Conservation (phyloP, 306 rosid species). For the Prunus mira region DNA sequence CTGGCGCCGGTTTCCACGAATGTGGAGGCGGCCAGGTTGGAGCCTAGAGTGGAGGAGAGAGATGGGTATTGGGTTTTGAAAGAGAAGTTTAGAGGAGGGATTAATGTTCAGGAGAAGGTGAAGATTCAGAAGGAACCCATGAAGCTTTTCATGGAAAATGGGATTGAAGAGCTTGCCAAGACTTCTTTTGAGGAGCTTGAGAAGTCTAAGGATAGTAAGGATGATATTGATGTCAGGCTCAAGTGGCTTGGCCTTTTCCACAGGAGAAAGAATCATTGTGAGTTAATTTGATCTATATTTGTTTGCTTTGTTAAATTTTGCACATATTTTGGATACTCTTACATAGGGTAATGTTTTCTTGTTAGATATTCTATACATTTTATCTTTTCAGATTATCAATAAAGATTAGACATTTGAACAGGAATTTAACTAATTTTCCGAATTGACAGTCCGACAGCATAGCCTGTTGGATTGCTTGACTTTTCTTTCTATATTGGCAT, state of each 20-base stretch:
- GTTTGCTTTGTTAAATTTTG: not conserved
- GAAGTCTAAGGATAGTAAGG: conserved; percentile 51
- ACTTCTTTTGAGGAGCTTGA: conserved; percentile 73
- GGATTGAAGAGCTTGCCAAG: conserved; percentile 65
- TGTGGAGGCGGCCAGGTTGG: conserved; percentile 52
- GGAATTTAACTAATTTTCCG: not conserved
- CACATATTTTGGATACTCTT: not conserved
- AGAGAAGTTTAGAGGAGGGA: conserved; percentile 67
- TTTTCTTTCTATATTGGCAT: not conserved
- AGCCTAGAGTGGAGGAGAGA: conserved; percentile 72
- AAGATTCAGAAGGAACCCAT: conserved; percentile 82
- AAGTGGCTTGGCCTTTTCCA: conserved; percentile 99
- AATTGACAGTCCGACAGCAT: not conserved
- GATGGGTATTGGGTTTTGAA: conserved; percentile 79
- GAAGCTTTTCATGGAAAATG: conserved; percentile 76
- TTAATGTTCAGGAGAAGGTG: conserved; percentile 74
- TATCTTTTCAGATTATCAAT: not conserved
- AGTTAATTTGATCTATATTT: conserved; percentile 29
- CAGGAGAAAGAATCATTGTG: conserved; percentile 83
- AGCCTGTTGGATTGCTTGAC: not conserved
- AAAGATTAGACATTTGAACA: not conserved
- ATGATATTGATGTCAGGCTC: conserved; percentile 91
- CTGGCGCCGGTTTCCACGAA: conserved; percentile 19
- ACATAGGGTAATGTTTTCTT: not conserved
- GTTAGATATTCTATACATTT: not conserved